Evolutionary conservation across 1,284 basidiomycete species (phyloP).

Genomic region (Pascua sp.): DNA sequence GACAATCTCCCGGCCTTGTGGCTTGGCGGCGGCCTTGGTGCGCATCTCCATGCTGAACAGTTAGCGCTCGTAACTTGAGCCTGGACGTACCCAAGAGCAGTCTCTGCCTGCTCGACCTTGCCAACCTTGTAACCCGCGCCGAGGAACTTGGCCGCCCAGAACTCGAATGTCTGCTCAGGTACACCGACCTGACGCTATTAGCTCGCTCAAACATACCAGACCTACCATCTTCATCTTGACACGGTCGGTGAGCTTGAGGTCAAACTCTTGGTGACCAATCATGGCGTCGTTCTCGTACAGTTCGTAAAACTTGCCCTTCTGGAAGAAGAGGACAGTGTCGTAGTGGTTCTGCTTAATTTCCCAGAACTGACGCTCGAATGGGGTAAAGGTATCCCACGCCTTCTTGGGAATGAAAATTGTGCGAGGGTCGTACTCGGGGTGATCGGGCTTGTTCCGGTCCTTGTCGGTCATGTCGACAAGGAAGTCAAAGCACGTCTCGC

Average conservation of each 20-base stretch:
- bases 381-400: slow-evolving; percentile 82
- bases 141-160: slow-evolving; percentile 53
- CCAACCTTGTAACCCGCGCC: slow-evolving; percentile 87
- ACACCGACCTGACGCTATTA: slow-evolving; percentile 58
- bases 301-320: slow-evolving; percentile 63
- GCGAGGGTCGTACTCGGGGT: slow-evolving; percentile 88
- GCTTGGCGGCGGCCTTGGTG: slow-evolving; percentile 50
- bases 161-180: slow-evolving; percentile 87
- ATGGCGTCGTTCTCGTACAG: slow-evolving; percentile 92
- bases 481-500: slow-evolving; percentile 80
- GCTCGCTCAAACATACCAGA: too few species aligned
- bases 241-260: slow-evolving; percentile 64
- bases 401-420: slow-evolving; percentile 77
- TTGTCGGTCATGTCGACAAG: slow-evolving; percentile 62
- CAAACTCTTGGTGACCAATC: slow-evolving; percentile 85
- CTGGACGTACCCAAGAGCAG: slow-evolving; percentile 59
- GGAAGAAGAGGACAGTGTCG: slow-evolving; percentile 95
- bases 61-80: background rate
- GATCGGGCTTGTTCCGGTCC: slow-evolving; percentile 69
- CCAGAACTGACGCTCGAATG: slow-evolving; percentile 92
- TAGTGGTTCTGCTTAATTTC: slow-evolving; percentile 95
- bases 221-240: slow-evolving; percentile 98
- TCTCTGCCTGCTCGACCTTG: slow-evolving; percentile 94
- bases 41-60: slow-evolving; percentile 53
- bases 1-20: slow-evolving; percentile 68